These are phyloP conservation scores for Termitomyces sp. DNA, from an alignment of 768 basidiomycete genomes.

Conservation along the genomic window DNA sequence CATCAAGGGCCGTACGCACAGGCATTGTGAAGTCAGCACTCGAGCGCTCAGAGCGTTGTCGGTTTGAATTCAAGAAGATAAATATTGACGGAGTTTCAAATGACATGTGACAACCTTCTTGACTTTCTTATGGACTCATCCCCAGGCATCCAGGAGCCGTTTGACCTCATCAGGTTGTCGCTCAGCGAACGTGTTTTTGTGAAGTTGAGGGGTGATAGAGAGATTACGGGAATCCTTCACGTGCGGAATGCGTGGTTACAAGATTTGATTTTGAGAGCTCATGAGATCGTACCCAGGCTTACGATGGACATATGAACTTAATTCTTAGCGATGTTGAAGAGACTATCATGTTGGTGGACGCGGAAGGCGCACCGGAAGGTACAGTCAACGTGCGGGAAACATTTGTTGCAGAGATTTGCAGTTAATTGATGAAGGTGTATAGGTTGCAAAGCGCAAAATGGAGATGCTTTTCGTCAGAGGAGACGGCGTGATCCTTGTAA, in stretches of 20 bases:
- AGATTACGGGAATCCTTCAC: slow-evolving; percentile 88
- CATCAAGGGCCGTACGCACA: slow-evolving; percentile 35
- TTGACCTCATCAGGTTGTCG: slow-evolving; percentile 94
- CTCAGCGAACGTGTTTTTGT: slow-evolving; percentile 98
- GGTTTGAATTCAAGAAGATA: slow-evolving; percentile 13
- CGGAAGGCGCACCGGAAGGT: slow-evolving; percentile 60
- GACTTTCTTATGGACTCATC: slow-evolving; percentile 60
- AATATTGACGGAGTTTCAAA: slow-evolving; percentile 26
- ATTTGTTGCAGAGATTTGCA: not conserved
- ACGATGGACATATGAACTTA: slow-evolving; percentile 99
- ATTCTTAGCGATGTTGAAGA: slow-evolving; percentile 98
- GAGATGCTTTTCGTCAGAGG: slow-evolving; percentile 98
- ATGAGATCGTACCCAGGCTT: slow-evolving; percentile 59
- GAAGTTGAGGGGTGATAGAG: slow-evolving; percentile 92
- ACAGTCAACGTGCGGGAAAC: slow-evolving; percentile 57
- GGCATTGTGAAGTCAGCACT: slow-evolving; percentile 50
- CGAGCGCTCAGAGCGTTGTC: slow-evolving; percentile 9
- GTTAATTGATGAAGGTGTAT: slow-evolving; percentile 5
- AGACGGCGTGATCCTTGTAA: slow-evolving; percentile 92
- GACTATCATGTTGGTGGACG: slow-evolving; percentile 93
- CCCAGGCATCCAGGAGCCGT: slow-evolving; percentile 87
- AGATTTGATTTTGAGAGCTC: slow-evolving; percentile 9
- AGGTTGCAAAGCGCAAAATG: slow-evolving; percentile 92
- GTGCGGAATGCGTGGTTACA: slow-evolving; percentile 42
- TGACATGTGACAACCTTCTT: slow-evolving; percentile 19